Conservation (phyloP, 2,329 filamentous ascomycete genomes). For the Cladophialophora yegresii region DNA sequence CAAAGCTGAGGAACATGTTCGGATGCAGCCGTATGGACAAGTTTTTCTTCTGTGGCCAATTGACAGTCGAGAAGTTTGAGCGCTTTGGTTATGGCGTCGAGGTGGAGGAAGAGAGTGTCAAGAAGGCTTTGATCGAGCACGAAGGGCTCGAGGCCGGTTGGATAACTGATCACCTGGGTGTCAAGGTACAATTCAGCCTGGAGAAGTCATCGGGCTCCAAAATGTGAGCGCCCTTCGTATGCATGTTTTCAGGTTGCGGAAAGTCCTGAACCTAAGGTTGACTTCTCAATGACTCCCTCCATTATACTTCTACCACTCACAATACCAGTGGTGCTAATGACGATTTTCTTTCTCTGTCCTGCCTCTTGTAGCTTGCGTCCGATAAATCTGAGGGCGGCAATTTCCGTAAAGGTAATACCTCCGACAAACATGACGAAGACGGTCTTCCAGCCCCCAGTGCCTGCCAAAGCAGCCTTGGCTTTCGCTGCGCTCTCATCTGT, state of each 20-base stretch:
- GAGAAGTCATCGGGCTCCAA: slow-evolving; percentile 6
- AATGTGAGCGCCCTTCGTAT: slow-evolving; percentile 11
- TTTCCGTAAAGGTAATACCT: slow-evolving; percentile 95
- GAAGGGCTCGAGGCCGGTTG: slow-evolving; percentile 34
- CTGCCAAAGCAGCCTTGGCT: slow-evolving; percentile 78
- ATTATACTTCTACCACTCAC: slow-evolving; percentile 89
- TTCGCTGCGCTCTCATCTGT: slow-evolving; percentile 84
- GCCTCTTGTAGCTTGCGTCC: slow-evolving; percentile 76
- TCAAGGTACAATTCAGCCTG: slow-evolving; percentile 33
- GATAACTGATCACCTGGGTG: slow-evolving; percentile 37
- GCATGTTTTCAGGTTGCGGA: slow-evolving; percentile 9
- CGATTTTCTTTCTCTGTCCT: slow-evolving; percentile 66
- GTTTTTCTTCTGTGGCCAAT: slow-evolving; percentile 54
- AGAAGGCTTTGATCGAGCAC: slow-evolving; percentile 28
- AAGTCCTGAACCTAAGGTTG: slow-evolving; percentile 30
- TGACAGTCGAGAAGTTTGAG: slow-evolving; percentile 49
- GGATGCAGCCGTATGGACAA: slow-evolving; percentile 59
- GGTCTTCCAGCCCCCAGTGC: slow-evolving; percentile 73
- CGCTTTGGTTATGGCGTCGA: slow-evolving; percentile 53
- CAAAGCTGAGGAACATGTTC: slow-evolving; percentile 47
- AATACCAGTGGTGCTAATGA: slow-evolving; percentile 91
- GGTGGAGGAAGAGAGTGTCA: slow-evolving; percentile 39
- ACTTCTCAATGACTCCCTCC: slow-evolving; percentile 75
- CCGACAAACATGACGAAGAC: slow-evolving; percentile 96
- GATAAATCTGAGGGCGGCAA: slow-evolving; percentile 89